phyloP scores from a whole-genome alignment of 371 early-diverging fungal genomes.

The Zopfochytrium polystomum region DNA sequence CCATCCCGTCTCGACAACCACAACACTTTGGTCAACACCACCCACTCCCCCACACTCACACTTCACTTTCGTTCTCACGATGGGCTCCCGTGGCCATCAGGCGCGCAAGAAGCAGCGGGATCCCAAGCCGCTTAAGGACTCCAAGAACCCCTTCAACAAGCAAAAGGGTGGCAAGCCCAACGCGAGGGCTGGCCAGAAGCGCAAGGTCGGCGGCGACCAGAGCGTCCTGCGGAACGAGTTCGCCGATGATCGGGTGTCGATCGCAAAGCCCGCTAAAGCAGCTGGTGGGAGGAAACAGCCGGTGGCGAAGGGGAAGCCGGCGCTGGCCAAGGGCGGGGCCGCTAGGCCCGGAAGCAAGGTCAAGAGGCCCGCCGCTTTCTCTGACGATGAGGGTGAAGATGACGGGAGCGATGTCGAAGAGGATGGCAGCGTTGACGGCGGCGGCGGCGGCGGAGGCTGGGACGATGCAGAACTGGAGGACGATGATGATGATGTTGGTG shows the following conservation, averaged over 20 bases:
- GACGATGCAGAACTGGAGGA: constrained; percentile 26
- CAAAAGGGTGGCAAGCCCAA: constrained; percentile 22
- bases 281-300: neutral
- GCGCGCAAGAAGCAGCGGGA: constrained; percentile 65
- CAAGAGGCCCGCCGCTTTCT: too few species aligned
- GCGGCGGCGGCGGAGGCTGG: too few species aligned
- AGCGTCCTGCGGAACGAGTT: neutral
- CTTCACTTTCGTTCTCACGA: constrained; percentile 16
- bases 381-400: too few species aligned
- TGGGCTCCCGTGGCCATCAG: constrained; percentile 54
- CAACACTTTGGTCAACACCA: neutral
- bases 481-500: constrained; percentile 32
- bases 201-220: neutral
- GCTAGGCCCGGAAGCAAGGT: too few species aligned
- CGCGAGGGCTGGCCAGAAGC: neutral
- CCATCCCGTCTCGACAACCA: neutral
- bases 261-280: neutral
- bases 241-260: neutral
- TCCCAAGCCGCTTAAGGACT: constrained; percentile 52
- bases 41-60: neutral
- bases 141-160: constrained; percentile 23
- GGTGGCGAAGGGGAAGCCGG: too few species aligned
- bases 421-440: constrained; percentile 14
- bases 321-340: too few species aligned
- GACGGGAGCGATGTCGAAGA: constrained; percentile 6